Evolutionary conservation across 805 yeast species (phyloP).

Genomic region (Lipomyces chichibuensis): DNA sequence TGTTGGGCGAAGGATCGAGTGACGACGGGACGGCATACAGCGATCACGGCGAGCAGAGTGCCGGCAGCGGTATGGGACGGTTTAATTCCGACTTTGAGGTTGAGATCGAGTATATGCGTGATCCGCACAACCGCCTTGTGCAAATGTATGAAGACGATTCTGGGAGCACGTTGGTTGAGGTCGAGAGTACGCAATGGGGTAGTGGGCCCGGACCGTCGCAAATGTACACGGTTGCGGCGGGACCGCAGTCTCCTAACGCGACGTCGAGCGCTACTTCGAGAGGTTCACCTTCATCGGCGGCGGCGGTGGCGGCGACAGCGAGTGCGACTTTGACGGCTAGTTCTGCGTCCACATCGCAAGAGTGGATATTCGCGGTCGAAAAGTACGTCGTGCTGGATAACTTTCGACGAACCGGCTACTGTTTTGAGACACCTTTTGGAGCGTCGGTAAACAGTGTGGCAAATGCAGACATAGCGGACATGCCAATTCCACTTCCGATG

Average conservation of each 20-base stretch:
- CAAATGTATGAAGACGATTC: slow-evolving; percentile 16
- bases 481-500: neutral
- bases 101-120: slow-evolving; percentile 18
- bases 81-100: slow-evolving; percentile 9
- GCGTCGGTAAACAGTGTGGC: neutral
- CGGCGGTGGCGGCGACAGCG: slow-evolving; percentile 1
- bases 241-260: neutral
- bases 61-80: slow-evolving; percentile 7
- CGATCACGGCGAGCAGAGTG: slow-evolving; percentile 1
- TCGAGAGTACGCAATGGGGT: neutral
- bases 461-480: neutral
- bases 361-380: slow-evolving; percentile 26
- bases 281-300: too few species aligned
- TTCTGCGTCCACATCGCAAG: neutral
- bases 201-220: neutral
- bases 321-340: neutral
- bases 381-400: slow-evolving; percentile 20
- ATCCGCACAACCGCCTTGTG: slow-evolving; percentile 11
- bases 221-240: neutral
- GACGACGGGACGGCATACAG: neutral
- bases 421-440: slow-evolving; percentile 11
- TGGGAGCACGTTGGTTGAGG: too few species aligned
- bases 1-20: neutral
- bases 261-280: too few species aligned
- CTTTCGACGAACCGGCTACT: slow-evolving; percentile 29